Evolutionary conservation across 106 monocot genomes (phyloP).

Genomic region (Ottelia alismoides): DNA sequence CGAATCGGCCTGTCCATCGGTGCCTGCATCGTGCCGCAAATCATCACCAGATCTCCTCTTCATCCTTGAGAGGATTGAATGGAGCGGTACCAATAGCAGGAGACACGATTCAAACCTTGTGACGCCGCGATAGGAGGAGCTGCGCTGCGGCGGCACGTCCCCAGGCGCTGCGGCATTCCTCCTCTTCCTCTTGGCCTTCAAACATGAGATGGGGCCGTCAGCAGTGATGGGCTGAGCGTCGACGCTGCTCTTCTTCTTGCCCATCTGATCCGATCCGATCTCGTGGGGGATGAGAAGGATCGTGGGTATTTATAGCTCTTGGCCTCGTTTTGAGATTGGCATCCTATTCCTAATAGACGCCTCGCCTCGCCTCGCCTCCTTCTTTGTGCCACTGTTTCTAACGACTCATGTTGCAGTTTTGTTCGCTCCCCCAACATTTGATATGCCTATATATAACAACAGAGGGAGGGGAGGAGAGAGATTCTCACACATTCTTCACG

Average conservation of each 20-base stretch:
- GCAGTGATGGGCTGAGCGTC: not conserved
- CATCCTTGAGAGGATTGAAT: not conserved
- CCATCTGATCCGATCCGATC: conserved; percentile 17
- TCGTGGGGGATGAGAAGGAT: not conserved
- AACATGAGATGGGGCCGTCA: not conserved
- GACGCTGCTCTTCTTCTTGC: conserved; percentile 20
- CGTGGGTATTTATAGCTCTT: too few relatives aligned
- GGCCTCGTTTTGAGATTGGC: too few relatives aligned
- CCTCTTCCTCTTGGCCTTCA: conserved; percentile 48
- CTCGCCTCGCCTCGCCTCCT: too few relatives aligned
- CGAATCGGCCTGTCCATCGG: conserved; percentile 60
- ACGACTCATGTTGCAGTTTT: too few relatives aligned
- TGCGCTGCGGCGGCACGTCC: conserved; percentile 51
- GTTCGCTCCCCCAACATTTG: too few relatives aligned
- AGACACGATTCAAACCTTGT: conserved; percentile 32
- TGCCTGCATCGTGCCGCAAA: conserved; percentile 23
- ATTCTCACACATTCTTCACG: too few relatives aligned
- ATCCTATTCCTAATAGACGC: too few relatives aligned
- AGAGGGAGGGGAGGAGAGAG: too few relatives aligned
- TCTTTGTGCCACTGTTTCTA: too few relatives aligned
- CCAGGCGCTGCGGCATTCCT: conserved; percentile 52
- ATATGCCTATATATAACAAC: too few relatives aligned
- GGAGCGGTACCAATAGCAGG: too few relatives aligned
- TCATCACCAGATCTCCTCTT: too few relatives aligned
- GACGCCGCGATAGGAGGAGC: conserved; percentile 69